Evolutionary conservation across 805 yeast genomes (phyloP), one percentile per base, ranked within the genome.

Genomic region (Lachancea fermentati): DNA sequence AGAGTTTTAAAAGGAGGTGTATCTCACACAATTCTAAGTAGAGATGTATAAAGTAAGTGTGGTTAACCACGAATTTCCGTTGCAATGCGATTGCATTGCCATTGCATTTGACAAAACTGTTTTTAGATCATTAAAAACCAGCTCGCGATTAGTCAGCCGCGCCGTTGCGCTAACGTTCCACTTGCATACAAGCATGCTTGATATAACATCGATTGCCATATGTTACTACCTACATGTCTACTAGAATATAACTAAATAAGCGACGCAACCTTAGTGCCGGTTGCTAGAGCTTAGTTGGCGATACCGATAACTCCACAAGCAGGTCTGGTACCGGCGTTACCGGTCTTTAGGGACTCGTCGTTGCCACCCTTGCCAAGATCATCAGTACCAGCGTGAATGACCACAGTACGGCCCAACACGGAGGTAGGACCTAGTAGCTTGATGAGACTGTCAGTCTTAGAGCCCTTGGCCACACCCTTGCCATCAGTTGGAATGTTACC

Each of bases 261-360:
- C 26, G 11, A 22, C 26, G 11, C 7, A 11, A 7, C 9, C 26
- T 11, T 11, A 22, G 26, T 7, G 11, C 9, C 7, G 26, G 11
- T 22, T 22, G 11, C 7, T 6, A 32, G 16, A 4, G 14, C n/a
- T 41, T 36, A 52, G 46, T 47, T 51, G 45, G 63, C 44, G 19
- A 57, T 41, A 48, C 97, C 97, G 72, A 89, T 88, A 61, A 89
- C 96, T 73, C 97, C 97, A 73, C 97, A 89, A 50, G 97, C 97
- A 55, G 93, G 85, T 80, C 97, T 88, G 54, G 83, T 89, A 66
- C 97, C 97, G 46, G 97, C 97, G 63, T 89, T 87, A 73, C 97
- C 97, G 54, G 96, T 88, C 73, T 83, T 87, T 71, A 84, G 76
- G 49, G 95, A 85, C 68, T 86, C 96, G 45, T 85, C 81, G 63